These are phyloP conservation scores for Ambrosia hybrid DNA, from an alignment of 140 eudicot species.

Conservation along the genomic window DNA sequence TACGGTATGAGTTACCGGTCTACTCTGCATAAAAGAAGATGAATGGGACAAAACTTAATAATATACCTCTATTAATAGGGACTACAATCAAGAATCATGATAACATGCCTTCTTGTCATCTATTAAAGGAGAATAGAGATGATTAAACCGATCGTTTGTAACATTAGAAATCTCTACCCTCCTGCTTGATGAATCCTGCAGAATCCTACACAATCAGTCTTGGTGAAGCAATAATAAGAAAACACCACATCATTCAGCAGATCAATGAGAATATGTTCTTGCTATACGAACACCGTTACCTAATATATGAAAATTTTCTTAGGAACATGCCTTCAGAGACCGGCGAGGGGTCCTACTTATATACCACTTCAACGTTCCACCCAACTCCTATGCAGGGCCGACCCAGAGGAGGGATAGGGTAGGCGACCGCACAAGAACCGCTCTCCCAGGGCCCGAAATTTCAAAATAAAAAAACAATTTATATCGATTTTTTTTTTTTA, in stretches of 20 bases:
- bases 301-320: too few relatives aligned
- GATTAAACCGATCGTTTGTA: constrained; percentile 25
- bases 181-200: constrained; percentile 40
- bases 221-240: constrained; percentile 8
- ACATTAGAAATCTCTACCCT: constrained; percentile 25
- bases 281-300: too few relatives aligned
- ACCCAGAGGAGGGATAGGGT: too few relatives aligned
- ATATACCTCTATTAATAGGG: background rate
- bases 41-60: background rate
- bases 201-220: constrained; percentile 17
- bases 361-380: too few relatives aligned
- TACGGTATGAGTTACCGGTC: constrained; percentile 49
- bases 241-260: constrained; percentile 3
- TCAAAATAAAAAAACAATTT: too few relatives aligned
- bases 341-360: too few relatives aligned
- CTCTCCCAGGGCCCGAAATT: too few relatives aligned
- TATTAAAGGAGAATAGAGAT: constrained; percentile 45
- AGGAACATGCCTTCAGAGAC: too few relatives aligned
- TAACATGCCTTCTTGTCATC: constrained; percentile 26
- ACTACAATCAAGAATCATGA: background rate
- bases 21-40: constrained; percentile 35
- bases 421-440: too few relatives aligned
- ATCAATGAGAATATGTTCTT: too few relatives aligned
- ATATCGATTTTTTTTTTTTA: too few relatives aligned
- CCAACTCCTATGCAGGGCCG: too few relatives aligned